Evolutionary conservation across 2,329 filamentous ascomycete genomes (phyloP), one percentile per base, ranked within the genome.

Genomic region (Epichloe glyceriae): DNA sequence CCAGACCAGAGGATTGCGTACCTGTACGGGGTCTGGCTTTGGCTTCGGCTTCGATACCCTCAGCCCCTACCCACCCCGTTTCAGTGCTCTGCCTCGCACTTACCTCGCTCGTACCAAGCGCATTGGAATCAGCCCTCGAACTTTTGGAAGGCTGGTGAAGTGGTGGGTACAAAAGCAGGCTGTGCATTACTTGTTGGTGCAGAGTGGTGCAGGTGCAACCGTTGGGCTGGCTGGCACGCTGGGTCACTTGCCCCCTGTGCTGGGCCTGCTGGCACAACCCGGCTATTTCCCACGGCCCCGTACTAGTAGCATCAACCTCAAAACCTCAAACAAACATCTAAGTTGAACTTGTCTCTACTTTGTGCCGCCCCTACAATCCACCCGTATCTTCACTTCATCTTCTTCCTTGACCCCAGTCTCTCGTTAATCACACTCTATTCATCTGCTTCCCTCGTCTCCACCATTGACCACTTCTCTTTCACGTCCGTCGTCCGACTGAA

Each of bases 331-430:
- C 47, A 15, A n/a, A 30, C 26, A 30, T 30, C 26, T 3, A 4
- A 30, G 26, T 4, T 30, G 26, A 30, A 30, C 22, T 34, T 5
- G 14, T 42, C 42, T 15, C 20, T 14, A 3, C 20, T 10, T 19
- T 17, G n/a, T 47, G 17, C 39, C 7, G 34, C 41, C 19, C 33
- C 39, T 34, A 19, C 33, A 41, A 34, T 35, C 35, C 41, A 35
- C 40, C 22, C 30, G 17, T 46, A 42, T 44, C 42, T 40, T 35
- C 38, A 42, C 34, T 43, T 15, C 38, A 41, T 38, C 19, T 19
- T 19, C 33, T 1, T 49, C 30, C 11, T 50, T 20, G 45, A 52
- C 41, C 33, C 5, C 43, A 52, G 51, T 50, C 51, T 42, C 26
- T 52, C 51, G 44, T 52, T 52, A 50, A 43, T 20, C 46, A n/a